phyloP scores from a whole-genome alignment of 2,329 filamentous ascomycete genomes.

The Drechslera avenae region DNA sequence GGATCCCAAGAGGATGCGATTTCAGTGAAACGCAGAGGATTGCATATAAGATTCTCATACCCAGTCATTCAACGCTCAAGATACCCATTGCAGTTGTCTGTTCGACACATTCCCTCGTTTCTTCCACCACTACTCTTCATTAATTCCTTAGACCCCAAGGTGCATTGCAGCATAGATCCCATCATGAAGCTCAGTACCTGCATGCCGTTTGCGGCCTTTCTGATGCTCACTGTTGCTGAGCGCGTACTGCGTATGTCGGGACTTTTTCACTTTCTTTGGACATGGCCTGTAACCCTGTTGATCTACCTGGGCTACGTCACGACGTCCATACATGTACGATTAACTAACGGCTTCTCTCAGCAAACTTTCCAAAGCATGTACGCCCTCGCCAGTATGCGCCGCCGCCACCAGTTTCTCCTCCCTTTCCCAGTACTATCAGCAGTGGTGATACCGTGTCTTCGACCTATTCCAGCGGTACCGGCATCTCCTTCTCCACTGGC shows the following conservation, averaged over 20 bases:
- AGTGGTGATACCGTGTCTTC: conserved; percentile 5
- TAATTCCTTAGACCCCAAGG: conserved; percentile 1
- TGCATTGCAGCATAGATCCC: background rate
- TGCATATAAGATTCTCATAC: conserved; percentile 23
- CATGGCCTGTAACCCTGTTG: too few species aligned
- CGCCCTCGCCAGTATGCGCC: conserved; percentile 27
- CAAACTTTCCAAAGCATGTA: conserved; percentile 21
- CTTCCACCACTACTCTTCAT: conserved; percentile 11
- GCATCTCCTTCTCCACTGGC: conserved; percentile 8
- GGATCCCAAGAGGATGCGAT: conserved; percentile 5
- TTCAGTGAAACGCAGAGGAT: conserved; percentile 1
- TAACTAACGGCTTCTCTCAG: conserved; percentile 9
- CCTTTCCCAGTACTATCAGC: conserved; percentile 13
- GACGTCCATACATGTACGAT: background rate
- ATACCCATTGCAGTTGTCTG: conserved; percentile 12
- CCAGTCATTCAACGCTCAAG: background rate
- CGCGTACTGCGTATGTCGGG: conserved; percentile 17
- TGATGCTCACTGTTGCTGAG: conserved; percentile 21
- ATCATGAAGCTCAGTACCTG: conserved; percentile 29
- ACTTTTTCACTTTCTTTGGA: background rate
- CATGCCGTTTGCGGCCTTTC: conserved; percentile 15
- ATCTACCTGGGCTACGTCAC: too few species aligned
- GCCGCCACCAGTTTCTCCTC: conserved; percentile 21
- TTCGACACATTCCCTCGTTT: conserved; percentile 21
- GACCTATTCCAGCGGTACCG: conserved; percentile 2